Conservation (phyloP, 2,329 filamentous ascomycete genomes). For the Raffaelea deltoideospora region DNA sequence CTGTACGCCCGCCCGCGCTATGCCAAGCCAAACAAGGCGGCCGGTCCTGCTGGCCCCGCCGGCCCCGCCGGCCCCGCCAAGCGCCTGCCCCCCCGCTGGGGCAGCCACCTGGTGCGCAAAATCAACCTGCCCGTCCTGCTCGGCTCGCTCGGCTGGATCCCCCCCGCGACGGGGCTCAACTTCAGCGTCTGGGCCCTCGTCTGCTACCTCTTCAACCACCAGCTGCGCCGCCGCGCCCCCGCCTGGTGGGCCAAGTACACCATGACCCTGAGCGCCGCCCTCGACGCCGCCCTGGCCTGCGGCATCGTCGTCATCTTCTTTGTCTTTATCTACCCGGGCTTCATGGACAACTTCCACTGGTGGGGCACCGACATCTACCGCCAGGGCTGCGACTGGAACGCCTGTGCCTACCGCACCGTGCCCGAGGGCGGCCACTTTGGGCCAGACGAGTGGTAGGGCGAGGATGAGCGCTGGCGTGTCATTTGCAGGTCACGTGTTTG, state of each 20-base stretch:
- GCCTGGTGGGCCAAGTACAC: constrained; percentile 88
- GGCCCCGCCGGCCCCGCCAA: too few species aligned
- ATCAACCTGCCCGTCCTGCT: constrained; percentile 75
- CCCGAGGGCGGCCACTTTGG: constrained; percentile 51
- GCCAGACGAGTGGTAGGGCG: constrained; percentile 41
- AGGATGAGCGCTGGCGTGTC: too few species aligned
- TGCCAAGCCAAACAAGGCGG: too few species aligned
- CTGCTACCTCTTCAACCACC: constrained; percentile 71
- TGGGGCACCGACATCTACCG: constrained; percentile 84
- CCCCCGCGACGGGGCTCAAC: constrained; percentile 73
- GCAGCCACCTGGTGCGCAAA: constrained; percentile 51
- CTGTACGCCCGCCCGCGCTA: constrained; percentile 45
- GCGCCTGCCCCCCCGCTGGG: too few species aligned
- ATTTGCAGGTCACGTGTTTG: too few species aligned
- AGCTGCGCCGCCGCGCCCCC: constrained; percentile 50
- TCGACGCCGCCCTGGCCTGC: constrained; percentile 71
- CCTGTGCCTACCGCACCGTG: constrained; percentile 55
- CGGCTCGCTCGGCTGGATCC: constrained; percentile 73
- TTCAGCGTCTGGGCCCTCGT: constrained; percentile 79
- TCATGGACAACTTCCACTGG: constrained; percentile 61
- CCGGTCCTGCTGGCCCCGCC: too few species aligned
- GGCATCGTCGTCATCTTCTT: constrained; percentile 77
- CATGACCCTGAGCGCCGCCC: constrained; percentile 71
- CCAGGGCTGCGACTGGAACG: constrained; percentile 71
- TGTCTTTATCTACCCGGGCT: constrained; percentile 67